phyloP scores from a whole-genome alignment of 257 asterid genomes.

The Thymus mandschuricus region DNA sequence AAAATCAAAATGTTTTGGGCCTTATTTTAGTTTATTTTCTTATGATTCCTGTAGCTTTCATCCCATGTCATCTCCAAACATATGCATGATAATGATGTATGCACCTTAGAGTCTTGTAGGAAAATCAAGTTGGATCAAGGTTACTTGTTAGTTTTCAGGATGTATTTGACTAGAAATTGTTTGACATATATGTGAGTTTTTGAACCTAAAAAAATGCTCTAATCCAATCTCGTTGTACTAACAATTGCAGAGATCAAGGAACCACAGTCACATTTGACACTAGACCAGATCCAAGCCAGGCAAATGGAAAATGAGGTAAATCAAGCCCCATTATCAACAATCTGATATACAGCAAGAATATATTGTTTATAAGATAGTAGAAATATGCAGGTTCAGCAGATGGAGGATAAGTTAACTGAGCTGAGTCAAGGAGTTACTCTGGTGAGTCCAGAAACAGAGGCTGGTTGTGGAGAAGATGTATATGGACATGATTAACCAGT shows the following conservation, averaged over 20 bases:
- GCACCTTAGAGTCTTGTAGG: not conserved
- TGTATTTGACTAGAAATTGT: conserved; percentile 9
- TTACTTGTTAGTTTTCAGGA: not conserved
- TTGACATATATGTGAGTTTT: not conserved
- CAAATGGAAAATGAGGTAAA: conserved; percentile 68
- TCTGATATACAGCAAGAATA: conserved; percentile 10
- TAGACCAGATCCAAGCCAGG: conserved; percentile 44
- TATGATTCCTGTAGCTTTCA: not conserved
- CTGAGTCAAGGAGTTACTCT: conserved; percentile 66
- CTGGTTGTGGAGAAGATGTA: conserved; percentile 64
- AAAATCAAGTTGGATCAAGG: not conserved
- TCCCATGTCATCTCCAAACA: not conserved
- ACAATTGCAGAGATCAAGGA: conserved; percentile 52
- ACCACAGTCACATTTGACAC: conserved; percentile 79
- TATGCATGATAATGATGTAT: not conserved
- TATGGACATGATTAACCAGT: conserved; percentile 57
- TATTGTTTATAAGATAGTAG: conserved; percentile 7
- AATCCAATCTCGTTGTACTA: conserved; percentile 21
- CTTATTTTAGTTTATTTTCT: not conserved
- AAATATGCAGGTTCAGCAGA: conserved; percentile 59
- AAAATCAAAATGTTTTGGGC: too few relatives aligned
- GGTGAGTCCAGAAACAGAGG: conserved; percentile 81
- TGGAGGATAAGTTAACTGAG: conserved; percentile 80
- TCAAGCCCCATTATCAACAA: not conserved
- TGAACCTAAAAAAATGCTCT: conserved; percentile 14